Conservation (phyloP, 305 asterid species). For the Fraxinus dipetala region DNA sequence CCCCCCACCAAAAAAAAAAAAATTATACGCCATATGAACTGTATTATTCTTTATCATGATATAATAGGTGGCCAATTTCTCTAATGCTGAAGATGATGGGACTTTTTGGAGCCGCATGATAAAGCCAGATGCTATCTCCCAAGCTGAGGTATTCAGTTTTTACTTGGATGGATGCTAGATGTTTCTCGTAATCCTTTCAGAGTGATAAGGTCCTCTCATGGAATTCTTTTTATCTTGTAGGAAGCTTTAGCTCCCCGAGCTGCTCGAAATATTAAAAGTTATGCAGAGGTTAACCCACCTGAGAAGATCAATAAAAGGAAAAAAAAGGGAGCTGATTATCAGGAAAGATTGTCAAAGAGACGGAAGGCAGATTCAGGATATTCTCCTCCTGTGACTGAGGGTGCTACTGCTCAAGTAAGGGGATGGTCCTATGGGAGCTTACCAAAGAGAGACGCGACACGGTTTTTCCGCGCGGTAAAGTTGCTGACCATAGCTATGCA, state of each 20-base stretch:
- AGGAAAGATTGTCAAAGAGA: conserved; percentile 78
- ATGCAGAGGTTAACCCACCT: conserved; percentile 79
- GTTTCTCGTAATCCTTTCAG: conserved; percentile 15
- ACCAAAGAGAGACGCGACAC: conserved; percentile 94
- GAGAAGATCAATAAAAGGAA: conserved; percentile 74
- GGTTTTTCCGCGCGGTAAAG: conserved; percentile 88
- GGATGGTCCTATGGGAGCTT: conserved; percentile 96
- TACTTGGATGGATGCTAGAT: conserved; percentile 20
- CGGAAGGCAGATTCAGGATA: conserved; percentile 71
- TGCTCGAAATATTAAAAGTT: conserved; percentile 87
- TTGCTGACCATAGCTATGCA: conserved; percentile 12
- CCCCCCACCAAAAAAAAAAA: neutral
- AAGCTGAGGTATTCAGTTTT: conserved; percentile 66
- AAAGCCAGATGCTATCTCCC: conserved; percentile 83
- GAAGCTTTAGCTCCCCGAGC: conserved; percentile 98
- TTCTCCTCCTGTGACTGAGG: conserved; percentile 81
- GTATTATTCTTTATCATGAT: conserved; percentile 18
- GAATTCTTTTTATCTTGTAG: conserved; percentile 35
- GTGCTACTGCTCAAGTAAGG: conserved; percentile 95
- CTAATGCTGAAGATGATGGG: conserved; percentile 94
- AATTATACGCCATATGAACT: conserved; percentile 8
- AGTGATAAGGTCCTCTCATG: conserved; percentile 24
- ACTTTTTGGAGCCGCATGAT: conserved; percentile 99
- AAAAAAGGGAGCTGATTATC: conserved; percentile 75
- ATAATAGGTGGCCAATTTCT: conserved; percentile 91